Conservation (phyloP, 768 basidiomycete genomes). For the Leccinellum albellum region DNA sequence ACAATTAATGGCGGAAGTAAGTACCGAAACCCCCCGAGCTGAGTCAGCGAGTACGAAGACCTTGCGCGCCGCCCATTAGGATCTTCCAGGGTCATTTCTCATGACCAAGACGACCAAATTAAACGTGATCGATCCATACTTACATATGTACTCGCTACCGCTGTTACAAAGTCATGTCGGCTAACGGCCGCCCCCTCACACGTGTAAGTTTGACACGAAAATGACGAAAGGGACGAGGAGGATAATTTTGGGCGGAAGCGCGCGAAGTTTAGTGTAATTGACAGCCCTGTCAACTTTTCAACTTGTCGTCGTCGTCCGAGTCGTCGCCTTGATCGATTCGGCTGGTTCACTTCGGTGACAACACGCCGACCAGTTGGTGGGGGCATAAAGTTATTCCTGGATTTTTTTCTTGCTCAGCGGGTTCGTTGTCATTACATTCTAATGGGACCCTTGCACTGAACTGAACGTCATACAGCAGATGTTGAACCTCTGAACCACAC, state of each 20-base stretch:
- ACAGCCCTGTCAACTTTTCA: constrained; percentile 12
- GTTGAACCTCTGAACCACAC: constrained; percentile 17
- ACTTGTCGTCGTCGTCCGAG: neutral
- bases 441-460: neutral
- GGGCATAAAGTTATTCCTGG: neutral
- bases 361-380: neutral
- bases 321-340: neutral
- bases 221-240: neutral
- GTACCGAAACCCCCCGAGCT: neutral
- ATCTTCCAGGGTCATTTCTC: neutral
- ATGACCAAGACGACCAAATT: neutral
- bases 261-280: constrained; percentile 13
- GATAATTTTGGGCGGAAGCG: constrained; percentile 1
- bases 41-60: neutral
- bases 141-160: neutral
- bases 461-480: constrained; percentile 1
- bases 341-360: neutral
- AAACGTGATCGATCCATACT: neutral
- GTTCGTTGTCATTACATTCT: neutral
- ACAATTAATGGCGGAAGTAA: constrained; percentile 3
- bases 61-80: neutral
- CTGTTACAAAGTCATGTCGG: neutral
- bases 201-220: neutral
- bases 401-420: neutral
- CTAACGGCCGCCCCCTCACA: constrained; percentile 1